A percentile compares a stretch with the other conserved stretches of the same genome.
phyloP scores from a whole-genome alignment of 495 filamentous ascomycete species.

The Penicillium canescens region DNA sequence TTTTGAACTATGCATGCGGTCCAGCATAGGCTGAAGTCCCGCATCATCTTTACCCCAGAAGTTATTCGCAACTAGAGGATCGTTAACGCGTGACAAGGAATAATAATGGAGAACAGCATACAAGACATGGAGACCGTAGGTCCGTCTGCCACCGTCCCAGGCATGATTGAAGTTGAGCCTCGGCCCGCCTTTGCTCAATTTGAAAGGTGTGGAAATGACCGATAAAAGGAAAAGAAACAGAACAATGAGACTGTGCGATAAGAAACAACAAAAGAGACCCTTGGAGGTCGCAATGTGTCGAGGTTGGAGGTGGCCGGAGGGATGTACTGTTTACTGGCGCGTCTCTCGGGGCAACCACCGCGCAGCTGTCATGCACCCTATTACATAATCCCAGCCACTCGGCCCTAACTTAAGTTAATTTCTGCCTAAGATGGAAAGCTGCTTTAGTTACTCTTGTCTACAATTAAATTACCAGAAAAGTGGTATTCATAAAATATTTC shows the following conservation, averaged over 20 bases:
- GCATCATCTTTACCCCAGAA: conserved; percentile 99
- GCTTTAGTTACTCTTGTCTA: neutral
- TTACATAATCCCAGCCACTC: conserved; percentile 10
- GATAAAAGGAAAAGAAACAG: conserved; percentile 13
- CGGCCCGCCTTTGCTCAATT: conserved; percentile 47
- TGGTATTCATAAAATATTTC: neutral
- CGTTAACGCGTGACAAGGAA: conserved; percentile 13
- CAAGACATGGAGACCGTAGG: conserved; percentile 66
- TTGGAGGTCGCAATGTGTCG: conserved; percentile 31
- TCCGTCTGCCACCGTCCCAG: conserved; percentile 60
- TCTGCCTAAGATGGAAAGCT: no score
- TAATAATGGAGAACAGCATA: conserved; percentile 29
- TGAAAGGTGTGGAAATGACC: conserved; percentile 16
- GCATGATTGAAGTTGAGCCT: conserved; percentile 53
- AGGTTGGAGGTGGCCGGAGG: conserved; percentile 26
- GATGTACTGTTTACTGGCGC: conserved; percentile 42
- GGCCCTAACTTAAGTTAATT: conserved; percentile 5
- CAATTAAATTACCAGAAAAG: neutral
- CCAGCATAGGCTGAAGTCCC: conserved; percentile 86
- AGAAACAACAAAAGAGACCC: conserved; percentile 20
- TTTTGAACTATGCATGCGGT: conserved; percentile 96
- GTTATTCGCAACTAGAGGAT: conserved; percentile 83
- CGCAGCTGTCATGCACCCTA: conserved; percentile 5
- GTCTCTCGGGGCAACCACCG: conserved; percentile 49
- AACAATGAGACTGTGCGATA: conserved; percentile 11